phyloP scores from a whole-genome alignment of 2,329 filamentous ascomycete genomes.

The Sclerotinia nivalis region DNA sequence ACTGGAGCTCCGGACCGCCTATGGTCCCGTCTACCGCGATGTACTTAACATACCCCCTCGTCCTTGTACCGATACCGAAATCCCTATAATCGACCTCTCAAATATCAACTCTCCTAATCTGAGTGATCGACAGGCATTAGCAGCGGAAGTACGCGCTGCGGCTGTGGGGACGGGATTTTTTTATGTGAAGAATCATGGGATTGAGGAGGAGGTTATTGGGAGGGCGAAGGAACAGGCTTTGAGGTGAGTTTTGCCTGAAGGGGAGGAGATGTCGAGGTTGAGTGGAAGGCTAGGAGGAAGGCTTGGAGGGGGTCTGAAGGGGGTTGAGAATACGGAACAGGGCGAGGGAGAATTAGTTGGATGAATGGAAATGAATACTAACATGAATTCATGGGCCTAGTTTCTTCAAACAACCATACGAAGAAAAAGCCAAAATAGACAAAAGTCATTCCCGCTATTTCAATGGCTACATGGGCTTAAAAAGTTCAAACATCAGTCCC shows the following conservation, averaged over 20 bases:
- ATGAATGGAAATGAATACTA: not conserved
- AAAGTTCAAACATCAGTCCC: slow-evolving; percentile 50
- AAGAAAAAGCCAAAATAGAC: slow-evolving; percentile 47
- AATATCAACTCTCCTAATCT: slow-evolving; percentile 43
- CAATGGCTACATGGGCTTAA: slow-evolving; percentile 49
- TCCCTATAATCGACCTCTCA: slow-evolving; percentile 50
- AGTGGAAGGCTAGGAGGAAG: not conserved
- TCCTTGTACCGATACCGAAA: slow-evolving; percentile 46
- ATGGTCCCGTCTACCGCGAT: slow-evolving; percentile 48
- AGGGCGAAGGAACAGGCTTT: slow-evolving; percentile 39
- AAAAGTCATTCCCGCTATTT: slow-evolving; percentile 45
- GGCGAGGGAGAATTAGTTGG: not conserved
- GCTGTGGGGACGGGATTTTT: slow-evolving; percentile 50
- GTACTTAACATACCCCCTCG: slow-evolving; percentile 46
- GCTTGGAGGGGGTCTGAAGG: not conserved
- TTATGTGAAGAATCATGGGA: slow-evolving; percentile 50
- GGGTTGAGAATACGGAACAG: not conserved
- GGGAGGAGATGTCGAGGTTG: too few species aligned
- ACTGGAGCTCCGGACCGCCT: slow-evolving; percentile 48
- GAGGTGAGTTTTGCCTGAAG: slow-evolving; percentile 28
- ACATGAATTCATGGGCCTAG: slow-evolving; percentile 31
- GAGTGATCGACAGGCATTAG: slow-evolving; percentile 44
- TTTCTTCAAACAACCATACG: slow-evolving; percentile 52
- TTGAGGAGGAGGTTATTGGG: slow-evolving; percentile 41
- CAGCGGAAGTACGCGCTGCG: slow-evolving; percentile 44